phyloP scores from a whole-genome alignment of 495 filamentous ascomycete species.

The Pyrenula aspistea region DNA sequence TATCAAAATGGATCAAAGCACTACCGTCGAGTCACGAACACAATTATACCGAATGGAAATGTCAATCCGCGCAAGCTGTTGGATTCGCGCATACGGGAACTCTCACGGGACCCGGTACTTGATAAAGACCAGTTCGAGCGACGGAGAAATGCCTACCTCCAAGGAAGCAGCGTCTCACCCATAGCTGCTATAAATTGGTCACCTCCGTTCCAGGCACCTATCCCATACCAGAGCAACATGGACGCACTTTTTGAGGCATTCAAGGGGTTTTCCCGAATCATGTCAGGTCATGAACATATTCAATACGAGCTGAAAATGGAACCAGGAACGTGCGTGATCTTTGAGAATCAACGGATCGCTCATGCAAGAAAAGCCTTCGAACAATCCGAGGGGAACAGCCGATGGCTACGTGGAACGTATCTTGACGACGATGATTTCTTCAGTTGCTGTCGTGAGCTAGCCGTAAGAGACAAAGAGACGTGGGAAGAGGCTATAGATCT shows the following conservation, averaged over 20 bases:
- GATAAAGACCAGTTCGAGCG: conserved; percentile 51
- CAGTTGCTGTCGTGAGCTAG: neutral
- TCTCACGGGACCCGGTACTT: neutral
- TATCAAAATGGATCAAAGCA: conserved; percentile 50
- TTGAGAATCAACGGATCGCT: conserved; percentile 67
- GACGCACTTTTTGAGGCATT: conserved; percentile 20
- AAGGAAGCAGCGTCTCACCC: conserved; percentile 1
- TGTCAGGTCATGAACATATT: conserved; percentile 21
- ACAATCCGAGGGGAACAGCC: conserved; percentile 34
- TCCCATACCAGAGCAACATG: conserved; percentile 11
- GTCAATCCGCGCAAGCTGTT: neutral
- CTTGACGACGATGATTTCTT: conserved; percentile 55
- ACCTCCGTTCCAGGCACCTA: conserved; percentile 51
- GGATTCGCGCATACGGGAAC: neutral
- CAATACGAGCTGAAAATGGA: conserved; percentile 59
- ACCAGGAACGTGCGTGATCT: conserved; percentile 74
- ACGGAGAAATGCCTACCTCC: conserved; percentile 23
- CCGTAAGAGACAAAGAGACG: neutral
- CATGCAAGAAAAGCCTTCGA: conserved; percentile 71
- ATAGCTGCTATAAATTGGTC: conserved; percentile 52
- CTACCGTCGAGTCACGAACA: conserved; percentile 15
- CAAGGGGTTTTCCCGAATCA: conserved; percentile 24
- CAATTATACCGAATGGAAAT: neutral
- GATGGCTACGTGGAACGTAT: conserved; percentile 82
- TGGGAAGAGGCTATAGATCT: neutral